Base-by-base conservation (phyloP, 1,139 yeast species). In the Torulaspora globosa region DNA sequence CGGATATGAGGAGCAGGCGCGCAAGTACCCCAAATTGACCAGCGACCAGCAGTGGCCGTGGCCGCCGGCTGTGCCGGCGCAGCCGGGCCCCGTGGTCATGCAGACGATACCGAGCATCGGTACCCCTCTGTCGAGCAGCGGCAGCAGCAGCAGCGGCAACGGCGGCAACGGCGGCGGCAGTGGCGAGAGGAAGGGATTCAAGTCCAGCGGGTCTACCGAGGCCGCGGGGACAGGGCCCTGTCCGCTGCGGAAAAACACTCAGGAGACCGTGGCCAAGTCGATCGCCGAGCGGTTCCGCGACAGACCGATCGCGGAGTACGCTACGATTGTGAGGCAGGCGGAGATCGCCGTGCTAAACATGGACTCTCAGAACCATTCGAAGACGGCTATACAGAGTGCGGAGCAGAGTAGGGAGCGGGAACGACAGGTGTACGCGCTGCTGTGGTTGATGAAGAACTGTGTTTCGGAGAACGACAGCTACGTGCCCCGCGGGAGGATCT, bases 401-500 rank as follows among this genome's bases (percentile, higher is more conserved):
- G 68, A 63, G 48, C 66, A 62, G 41, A 56, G 53, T 42, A 76
- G 76, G 39, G 94, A 85, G 55, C 74, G 82, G 48, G 81, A 80
- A 55, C 76, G 87, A 46, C 96, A 86, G 63, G 70, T 85, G 1
- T 85, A 86, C 65, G 96, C 92, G 5, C 76, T 87, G 77, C 78
- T 84, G 1, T 86, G 95, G 88, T 70, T 89, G 30, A 70, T 82
- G 64, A 79, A 80, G 55, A 75, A 81, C 32, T 87, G 96, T 60
- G 82, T 80, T 54, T 62, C 76, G 2, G 71, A 80, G 27, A 76
- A 78, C 5, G 79, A 82, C 2, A 80, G 89, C 3, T 94, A 84
- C 36, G 88, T 89, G 15, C 96, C 96, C 5, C 70, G 97, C 48
- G 86, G 85, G 58, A 70, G 88, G 44, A 80, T 89, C 19, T 89